phyloP scores from a whole-genome alignment of 2,329 filamentous ascomycete species.

The Macrophomina pseudophaseolina region DNA sequence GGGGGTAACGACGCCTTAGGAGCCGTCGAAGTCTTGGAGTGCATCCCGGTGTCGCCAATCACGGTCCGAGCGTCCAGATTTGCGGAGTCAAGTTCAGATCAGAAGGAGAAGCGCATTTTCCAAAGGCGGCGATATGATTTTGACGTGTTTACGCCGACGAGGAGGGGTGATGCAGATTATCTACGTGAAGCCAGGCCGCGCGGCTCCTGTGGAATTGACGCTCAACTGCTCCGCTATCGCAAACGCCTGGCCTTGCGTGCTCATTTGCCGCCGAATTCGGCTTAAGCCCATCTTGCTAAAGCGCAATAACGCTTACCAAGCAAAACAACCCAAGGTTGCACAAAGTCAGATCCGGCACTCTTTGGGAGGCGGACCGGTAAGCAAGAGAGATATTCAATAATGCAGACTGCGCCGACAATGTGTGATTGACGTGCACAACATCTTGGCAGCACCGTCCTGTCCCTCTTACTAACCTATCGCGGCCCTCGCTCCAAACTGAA shows the following conservation, averaged over 20 bases:
- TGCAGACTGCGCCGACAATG: background rate
- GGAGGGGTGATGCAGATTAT: conserved; percentile 3
- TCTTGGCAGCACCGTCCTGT: background rate
- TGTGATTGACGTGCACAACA: background rate
- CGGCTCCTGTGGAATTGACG: background rate
- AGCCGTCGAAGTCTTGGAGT: background rate
- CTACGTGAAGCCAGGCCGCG: background rate
- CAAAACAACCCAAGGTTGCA: background rate
- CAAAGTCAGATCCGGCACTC: background rate
- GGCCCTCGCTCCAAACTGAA: background rate
- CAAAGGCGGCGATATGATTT: no score
- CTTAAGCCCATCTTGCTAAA: background rate
- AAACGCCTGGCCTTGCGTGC: conserved; percentile 7
- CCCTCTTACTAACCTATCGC: background rate
- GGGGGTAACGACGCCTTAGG: background rate
- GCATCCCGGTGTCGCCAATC: no score
- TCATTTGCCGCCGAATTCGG: background rate
- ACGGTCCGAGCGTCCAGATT: background rate
- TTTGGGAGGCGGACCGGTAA: background rate
- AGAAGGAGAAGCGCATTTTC: background rate
- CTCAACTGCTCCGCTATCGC: background rate
- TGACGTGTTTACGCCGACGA: background rate
- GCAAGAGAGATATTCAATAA: background rate
- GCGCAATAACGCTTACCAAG: background rate
- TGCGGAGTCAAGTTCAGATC: background rate